These are phyloP conservation scores for Acer negundo DNA, from an alignment of 345 rosid species.

Conservation along the genomic window DNA sequence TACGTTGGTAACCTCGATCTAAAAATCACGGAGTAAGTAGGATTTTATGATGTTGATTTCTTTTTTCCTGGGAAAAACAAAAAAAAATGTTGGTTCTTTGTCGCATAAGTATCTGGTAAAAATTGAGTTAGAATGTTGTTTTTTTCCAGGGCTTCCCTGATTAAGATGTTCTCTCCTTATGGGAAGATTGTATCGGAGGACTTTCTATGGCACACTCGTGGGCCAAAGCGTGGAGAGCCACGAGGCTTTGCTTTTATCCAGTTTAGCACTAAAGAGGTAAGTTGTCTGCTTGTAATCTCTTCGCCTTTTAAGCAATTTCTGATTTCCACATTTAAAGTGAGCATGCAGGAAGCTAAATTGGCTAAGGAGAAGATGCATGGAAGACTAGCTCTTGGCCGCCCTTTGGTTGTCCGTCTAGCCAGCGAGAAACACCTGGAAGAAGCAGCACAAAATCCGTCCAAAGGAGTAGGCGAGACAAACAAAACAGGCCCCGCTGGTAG, in stretches of 20 bases:
- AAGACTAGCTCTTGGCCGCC: conserved; percentile 87
- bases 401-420: conserved; percentile 77
- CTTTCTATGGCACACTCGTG: conserved; percentile 91
- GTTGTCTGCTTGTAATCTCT: conserved; percentile 26
- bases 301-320: conserved; percentile 36
- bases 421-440: conserved; percentile 67
- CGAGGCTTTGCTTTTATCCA: conserved; percentile 87
- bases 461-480: conserved; percentile 37
- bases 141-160: conserved; percentile 65
- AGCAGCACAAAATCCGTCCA: conserved; percentile 35
- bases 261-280: conserved; percentile 80
- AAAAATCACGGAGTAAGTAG: conserved; percentile 82
- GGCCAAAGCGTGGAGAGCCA: conserved; percentile 91
- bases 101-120: not conserved
- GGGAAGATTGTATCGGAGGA: conserved; percentile 89
- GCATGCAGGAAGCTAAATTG: conserved; percentile 93
- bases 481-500: conserved; percentile 44
- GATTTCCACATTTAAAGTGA: conserved; percentile 80
- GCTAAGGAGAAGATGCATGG: conserved; percentile 98
- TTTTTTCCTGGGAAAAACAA: not conserved
- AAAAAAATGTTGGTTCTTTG: not conserved
- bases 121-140: too few species aligned
- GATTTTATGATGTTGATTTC: conserved; percentile 7
- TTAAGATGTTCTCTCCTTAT: conserved; percentile 88
- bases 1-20: conserved; percentile 84